Conservation (phyloP, 2,329 filamentous ascomycete genomes). For the Aspergillus spinulosporus region DNA sequence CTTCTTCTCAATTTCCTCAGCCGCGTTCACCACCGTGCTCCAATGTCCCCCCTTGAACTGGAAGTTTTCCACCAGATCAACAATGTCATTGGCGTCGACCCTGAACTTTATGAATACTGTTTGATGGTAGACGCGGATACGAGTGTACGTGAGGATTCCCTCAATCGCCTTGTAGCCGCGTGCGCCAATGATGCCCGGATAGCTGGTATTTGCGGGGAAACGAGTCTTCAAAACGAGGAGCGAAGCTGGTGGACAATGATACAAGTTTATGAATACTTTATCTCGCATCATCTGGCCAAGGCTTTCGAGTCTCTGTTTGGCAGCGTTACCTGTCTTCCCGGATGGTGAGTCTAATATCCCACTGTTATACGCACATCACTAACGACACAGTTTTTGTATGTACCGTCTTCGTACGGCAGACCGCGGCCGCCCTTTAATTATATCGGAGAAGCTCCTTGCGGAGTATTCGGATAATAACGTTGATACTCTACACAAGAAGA, state of each 20-base stretch:
- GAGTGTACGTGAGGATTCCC: slow-evolving; percentile 83
- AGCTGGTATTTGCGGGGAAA: slow-evolving; percentile 96
- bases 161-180: slow-evolving; percentile 87
- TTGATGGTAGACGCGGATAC: slow-evolving; percentile 99
- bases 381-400: slow-evolving; percentile 82
- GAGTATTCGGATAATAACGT: slow-evolving; percentile 89
- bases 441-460: slow-evolving; percentile 80
- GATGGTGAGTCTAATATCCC: slow-evolving; percentile 73
- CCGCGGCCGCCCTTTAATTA: slow-evolving; percentile 90
- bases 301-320: slow-evolving; percentile 97
- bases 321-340: slow-evolving; percentile 96
- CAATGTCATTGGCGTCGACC: slow-evolving; percentile 97
- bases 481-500: slow-evolving; percentile 94
- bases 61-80: slow-evolving; percentile 99
- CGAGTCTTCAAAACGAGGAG: slow-evolving; percentile 92
- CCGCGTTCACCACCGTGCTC: slow-evolving; percentile 87
- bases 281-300: slow-evolving; percentile 95
- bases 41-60: slow-evolving; percentile 93
- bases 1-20: slow-evolving; percentile 97
- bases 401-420: slow-evolving; percentile 93
- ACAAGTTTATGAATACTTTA: slow-evolving; percentile 99
- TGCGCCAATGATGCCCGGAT: slow-evolving; percentile 95
- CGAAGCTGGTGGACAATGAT: slow-evolving; percentile 99
- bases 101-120: slow-evolving; percentile 94
- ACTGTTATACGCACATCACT: neutral